Evolutionary conservation across 352 stramenopile species (phyloP), one percentile per base, ranked within the genome.

Genomic region (Elongisporangium undulatum): DNA sequence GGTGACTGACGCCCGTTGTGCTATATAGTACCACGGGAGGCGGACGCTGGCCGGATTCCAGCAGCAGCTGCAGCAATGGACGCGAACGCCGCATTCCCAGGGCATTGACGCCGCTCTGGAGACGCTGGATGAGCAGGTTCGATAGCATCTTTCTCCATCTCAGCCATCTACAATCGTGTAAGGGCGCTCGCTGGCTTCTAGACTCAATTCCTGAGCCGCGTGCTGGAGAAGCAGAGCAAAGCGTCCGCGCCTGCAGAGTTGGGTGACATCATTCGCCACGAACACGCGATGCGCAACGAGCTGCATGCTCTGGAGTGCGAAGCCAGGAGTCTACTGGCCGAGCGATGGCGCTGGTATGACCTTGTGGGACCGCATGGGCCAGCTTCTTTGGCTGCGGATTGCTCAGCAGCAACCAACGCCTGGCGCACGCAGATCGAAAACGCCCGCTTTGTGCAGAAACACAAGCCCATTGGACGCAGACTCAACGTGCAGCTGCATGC

Each of bases 381-480:
- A 45, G 6, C 34, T 17, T 45, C 34, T 45, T 1, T 45, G 12
- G 7, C 7, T 15, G 34, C 34, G 2, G 34, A 45, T 4, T 16
- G 10, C 9, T 45, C 34, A 17, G 13, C 34, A 45, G 10, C 34
- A 9, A 17, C 16, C 1, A 45, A 45, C 12, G 34, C 34, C 0
- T 45, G 34, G 34, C 34, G 34, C 34, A 17, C 34, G 10, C 34
- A 45, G 12, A 45, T 17, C 6, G 34, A 45, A 12, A 45, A 45
- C 16, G 15, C 26, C 2, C 2, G 50, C 3, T 52, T 38, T 19
- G 15, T 34, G 22, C 21, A 16, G 56, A 22, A 49, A 19, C 12
- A 39, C 20, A 17, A 60, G 53, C 22, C 59, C 52, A 13, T 61
- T 34, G 59, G 56, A 57, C 59, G 2, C 53, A 51, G 22, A 54